Percentiles rank a stretch among this genome's conserved stretches.
Evolutionary conservation across 1,284 basidiomycete species (phyloP).

Genomic region (Earliella scabrosa): DNA sequence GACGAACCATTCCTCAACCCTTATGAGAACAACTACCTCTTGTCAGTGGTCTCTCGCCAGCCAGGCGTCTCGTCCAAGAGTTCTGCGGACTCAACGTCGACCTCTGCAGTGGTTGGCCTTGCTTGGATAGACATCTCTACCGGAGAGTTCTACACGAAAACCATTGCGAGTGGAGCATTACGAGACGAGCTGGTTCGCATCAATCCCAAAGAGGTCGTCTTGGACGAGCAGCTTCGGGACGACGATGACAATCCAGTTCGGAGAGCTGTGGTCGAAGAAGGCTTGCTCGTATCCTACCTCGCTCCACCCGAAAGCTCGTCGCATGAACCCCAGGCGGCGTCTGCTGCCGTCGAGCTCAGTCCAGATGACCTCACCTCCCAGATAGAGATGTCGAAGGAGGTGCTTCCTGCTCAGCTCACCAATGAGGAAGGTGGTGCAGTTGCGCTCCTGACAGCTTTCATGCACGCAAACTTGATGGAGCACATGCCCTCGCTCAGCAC

Average conservation of each 20-base stretch:
- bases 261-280: constrained; percentile 53
- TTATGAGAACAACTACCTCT: constrained; percentile 87
- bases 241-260: constrained; percentile 48
- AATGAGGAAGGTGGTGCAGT: constrained; percentile 62
- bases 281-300: constrained; percentile 53
- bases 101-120: constrained; percentile 48
- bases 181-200: constrained; percentile 88
- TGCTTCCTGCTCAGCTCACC: constrained; percentile 10
- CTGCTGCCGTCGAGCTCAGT: constrained; percentile 4
- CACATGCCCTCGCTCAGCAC: constrained; percentile 71
- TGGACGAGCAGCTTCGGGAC: constrained; percentile 52
- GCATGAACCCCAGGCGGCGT: neutral
- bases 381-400: constrained; percentile 2
- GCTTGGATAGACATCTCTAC: constrained; percentile 97
- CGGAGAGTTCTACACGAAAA: constrained; percentile 88
- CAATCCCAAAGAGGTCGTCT: constrained; percentile 81
- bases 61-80: neutral
- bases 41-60: constrained; percentile 58
- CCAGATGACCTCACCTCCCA: constrained; percentile 19
- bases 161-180: constrained; percentile 56
- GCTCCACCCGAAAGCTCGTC: constrained; percentile 19
- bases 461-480: constrained; percentile 77
- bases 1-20: constrained; percentile 88
- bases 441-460: constrained; percentile 68
- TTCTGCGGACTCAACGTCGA: neutral